Evolutionary conservation across 2,329 filamentous ascomycete species (phyloP).

Genomic region (Didymella lethalis): DNA sequence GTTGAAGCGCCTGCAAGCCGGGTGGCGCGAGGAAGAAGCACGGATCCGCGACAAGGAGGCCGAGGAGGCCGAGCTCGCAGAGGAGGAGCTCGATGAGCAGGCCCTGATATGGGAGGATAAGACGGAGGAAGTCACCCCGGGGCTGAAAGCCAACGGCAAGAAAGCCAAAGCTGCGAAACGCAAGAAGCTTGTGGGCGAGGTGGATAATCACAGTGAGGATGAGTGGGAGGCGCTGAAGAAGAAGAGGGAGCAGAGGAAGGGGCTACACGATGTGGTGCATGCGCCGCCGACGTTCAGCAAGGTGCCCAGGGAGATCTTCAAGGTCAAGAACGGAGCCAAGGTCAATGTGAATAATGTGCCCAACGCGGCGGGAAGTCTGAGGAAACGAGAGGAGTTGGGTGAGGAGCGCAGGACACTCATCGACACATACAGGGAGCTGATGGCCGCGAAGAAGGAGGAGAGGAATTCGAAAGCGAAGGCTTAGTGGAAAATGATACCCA

Average conservation of each 20-base stretch:
- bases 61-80: constrained; percentile 75
- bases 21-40: constrained; percentile 65
- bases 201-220: constrained; percentile 69
- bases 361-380: constrained; percentile 72
- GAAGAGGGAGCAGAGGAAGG: constrained; percentile 63
- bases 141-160: constrained; percentile 50
- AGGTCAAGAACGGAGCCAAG: constrained; percentile 69
- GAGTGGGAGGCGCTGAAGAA: constrained; percentile 78
- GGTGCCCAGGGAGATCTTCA: constrained; percentile 68
- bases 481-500: constrained; percentile 14
- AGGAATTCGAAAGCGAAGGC: constrained; percentile 1
- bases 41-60: constrained; percentile 75
- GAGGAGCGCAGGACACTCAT: constrained; percentile 74
- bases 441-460: constrained; percentile 54
- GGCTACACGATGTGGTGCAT: constrained; percentile 67
- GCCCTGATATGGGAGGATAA: constrained; percentile 72
- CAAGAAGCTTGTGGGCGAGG: constrained; percentile 59
- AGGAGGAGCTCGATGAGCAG: constrained; percentile 65
- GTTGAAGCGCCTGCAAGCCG: constrained; percentile 67
- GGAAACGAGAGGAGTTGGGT: constrained; percentile 76
- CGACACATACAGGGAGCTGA: constrained; percentile 74
- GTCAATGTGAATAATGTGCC: constrained; percentile 75
- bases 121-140: constrained; percentile 66
- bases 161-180: constrained; percentile 61
- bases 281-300: constrained; percentile 78